Percentiles rank a stretch among this genome's conserved stretches.
Conservation (phyloP, 2,329 filamentous ascomycete genomes). For the Cordyceps militaris region DNA sequence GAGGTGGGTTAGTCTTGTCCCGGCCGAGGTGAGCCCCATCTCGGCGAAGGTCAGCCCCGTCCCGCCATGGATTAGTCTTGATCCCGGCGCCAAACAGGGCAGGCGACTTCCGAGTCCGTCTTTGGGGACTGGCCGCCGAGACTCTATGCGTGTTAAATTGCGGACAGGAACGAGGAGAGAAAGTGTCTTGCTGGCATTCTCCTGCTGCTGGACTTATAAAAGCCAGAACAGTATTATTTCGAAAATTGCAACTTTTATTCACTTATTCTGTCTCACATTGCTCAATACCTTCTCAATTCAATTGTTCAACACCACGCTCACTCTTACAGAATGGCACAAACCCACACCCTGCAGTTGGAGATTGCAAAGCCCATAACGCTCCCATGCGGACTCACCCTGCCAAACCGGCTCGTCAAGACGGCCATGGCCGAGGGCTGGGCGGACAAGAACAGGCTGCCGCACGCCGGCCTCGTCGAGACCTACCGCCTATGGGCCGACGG, state of each 20-base stretch:
- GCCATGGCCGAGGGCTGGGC: conserved; percentile 37
- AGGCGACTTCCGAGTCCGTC: background rate
- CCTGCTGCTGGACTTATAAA: too few species aligned
- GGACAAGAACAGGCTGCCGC: conserved; percentile 32
- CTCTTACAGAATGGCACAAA: background rate
- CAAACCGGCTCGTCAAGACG: conserved; percentile 25
- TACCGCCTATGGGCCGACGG: conserved; percentile 54
- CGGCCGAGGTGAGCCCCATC: background rate
- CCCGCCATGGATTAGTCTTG: background rate
- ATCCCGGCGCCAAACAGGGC: background rate
- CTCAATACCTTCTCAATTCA: background rate
- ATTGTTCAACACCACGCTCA: background rate
- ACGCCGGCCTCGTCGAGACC: conserved; percentile 35
- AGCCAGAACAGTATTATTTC: too few species aligned
- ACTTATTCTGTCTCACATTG: background rate
- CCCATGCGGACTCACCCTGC: background rate
- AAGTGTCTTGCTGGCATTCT: too few species aligned
- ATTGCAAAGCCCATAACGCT: conserved; percentile 4
- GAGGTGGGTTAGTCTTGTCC: background rate
- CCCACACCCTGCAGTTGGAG: background rate
- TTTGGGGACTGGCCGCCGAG: too few species aligned
- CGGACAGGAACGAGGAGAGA: too few species aligned
- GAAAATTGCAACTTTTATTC: background rate
- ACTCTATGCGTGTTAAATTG: too few species aligned
- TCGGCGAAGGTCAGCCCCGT: background rate